A percentile compares a stretch with the other conserved stretches of the same genome.
phyloP scores from a whole-genome alignment of 805 yeast genomes.

The Metschnikowia proteae region DNA sequence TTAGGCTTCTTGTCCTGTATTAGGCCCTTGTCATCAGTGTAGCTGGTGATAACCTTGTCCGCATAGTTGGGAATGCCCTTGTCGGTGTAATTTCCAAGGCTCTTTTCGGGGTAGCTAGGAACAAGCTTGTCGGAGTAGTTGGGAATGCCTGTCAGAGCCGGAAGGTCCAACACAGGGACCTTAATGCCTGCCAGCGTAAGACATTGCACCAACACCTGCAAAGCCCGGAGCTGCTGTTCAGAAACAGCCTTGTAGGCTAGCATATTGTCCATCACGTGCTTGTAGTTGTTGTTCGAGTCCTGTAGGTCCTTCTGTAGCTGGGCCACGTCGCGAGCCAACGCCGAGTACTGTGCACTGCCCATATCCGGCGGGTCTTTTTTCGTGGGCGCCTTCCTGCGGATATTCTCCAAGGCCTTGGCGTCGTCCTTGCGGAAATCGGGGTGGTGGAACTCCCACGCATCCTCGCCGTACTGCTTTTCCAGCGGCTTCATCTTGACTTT shows the following conservation, averaged over 20 bases:
- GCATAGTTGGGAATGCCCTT: slow-evolving; percentile 9
- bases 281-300: slow-evolving; percentile 47
- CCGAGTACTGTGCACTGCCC: slow-evolving; percentile 16
- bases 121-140: slow-evolving; percentile 5
- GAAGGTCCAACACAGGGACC: slow-evolving; percentile 60
- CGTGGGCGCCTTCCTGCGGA: slow-evolving; percentile 75
- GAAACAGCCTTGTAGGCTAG: slow-evolving; percentile 53
- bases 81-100: background rate
- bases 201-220: slow-evolving; percentile 47
- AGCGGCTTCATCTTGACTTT: slow-evolving; percentile 77
- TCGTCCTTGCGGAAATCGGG: slow-evolving; percentile 80
- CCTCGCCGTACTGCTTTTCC: slow-evolving; percentile 58
- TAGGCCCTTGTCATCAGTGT: background rate
- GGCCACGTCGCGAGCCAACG: slow-evolving; percentile 31
- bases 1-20: background rate
- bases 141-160: slow-evolving; percentile 31
- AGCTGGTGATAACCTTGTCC: background rate
- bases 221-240: slow-evolving; percentile 53
- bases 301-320: slow-evolving; percentile 32
- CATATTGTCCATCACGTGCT: slow-evolving; percentile 59
- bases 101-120: background rate
- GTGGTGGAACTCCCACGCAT: slow-evolving; percentile 93
- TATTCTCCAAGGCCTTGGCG: slow-evolving; percentile 75
- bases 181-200: slow-evolving; percentile 60
- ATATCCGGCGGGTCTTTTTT: slow-evolving; percentile 34